Conservation (phyloP, 2,329 filamentous ascomycete genomes). For the Fusarium mangiferae region DNA sequence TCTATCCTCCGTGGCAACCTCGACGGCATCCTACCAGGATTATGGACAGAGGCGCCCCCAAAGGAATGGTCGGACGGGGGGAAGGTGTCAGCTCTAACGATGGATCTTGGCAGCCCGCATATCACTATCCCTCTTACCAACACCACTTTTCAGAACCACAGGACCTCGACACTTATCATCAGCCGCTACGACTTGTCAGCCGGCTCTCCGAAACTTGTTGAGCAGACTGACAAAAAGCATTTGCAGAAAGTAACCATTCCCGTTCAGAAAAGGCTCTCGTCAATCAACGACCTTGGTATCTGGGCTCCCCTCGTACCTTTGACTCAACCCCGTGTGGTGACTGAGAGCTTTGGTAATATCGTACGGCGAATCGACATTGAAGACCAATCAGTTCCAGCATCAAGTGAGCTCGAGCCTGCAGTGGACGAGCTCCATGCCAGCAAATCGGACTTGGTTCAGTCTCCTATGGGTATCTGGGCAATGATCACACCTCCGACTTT, state of each 20-base stretch:
- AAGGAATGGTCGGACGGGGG: constrained; percentile 47
- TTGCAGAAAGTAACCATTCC: constrained; percentile 52
- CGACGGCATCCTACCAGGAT: constrained; percentile 55
- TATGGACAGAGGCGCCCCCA: constrained; percentile 53
- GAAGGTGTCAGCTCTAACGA: constrained; percentile 54
- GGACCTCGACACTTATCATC: constrained; percentile 66
- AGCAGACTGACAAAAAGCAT: constrained; percentile 48
- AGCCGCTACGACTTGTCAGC: constrained; percentile 44
- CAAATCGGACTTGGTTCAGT: constrained; percentile 46
- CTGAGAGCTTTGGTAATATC: constrained; percentile 81
- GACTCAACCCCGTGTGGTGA: constrained; percentile 70
- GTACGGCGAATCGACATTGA: constrained; percentile 69
- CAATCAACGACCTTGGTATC: constrained; percentile 41
- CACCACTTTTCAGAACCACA: constrained; percentile 79
- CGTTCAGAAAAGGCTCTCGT: constrained; percentile 29
- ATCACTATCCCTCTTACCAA: constrained; percentile 76
- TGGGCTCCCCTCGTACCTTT: constrained; percentile 68
- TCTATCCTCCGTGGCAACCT: constrained; percentile 61
- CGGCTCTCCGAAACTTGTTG: constrained; percentile 34
- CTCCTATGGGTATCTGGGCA: constrained; percentile 77
- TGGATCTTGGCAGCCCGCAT: constrained; percentile 51
- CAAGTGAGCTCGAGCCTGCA: constrained; percentile 74
- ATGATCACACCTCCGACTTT: constrained; percentile 64
- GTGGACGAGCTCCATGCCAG: constrained; percentile 68
- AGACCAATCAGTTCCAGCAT: constrained; percentile 67